These are phyloP conservation scores for Tilletia indica DNA, from an alignment of 1,284 basidiomycete genomes.

Conservation along the genomic window DNA sequence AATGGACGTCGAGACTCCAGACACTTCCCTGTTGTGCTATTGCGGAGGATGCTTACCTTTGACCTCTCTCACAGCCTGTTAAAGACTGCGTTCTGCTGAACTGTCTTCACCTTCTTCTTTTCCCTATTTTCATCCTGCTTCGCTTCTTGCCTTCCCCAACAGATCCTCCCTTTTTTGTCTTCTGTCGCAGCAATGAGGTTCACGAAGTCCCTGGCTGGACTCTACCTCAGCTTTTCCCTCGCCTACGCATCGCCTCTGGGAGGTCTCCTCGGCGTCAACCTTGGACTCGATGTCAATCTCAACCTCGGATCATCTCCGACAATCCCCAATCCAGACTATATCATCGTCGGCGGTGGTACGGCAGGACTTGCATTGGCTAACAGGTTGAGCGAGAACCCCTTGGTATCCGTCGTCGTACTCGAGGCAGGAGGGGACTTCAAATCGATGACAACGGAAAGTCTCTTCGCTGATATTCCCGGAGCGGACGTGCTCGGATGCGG, in stretches of 20 bases:
- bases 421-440: conserved; percentile 42
- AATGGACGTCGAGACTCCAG: too few relatives aligned
- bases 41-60: too few relatives aligned
- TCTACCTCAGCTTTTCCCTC: too few relatives aligned
- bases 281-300: neutral
- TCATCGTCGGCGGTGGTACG: conserved; percentile 43
- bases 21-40: too few relatives aligned
- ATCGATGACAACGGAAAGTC: conserved; percentile 27
- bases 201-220: too few relatives aligned
- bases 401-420: conserved; percentile 39
- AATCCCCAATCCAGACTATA: conserved; percentile 27
- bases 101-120: neutral
- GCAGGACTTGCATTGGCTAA: conserved; percentile 39
- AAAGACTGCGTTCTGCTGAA: too few relatives aligned
- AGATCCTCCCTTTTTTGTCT: neutral
- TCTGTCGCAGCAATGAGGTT: too few relatives aligned
- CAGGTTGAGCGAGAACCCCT: conserved; percentile 38
- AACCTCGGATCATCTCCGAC: neutral
- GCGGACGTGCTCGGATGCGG: conserved; percentile 34
- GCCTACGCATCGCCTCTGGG: neutral
- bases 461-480: conserved; percentile 34
- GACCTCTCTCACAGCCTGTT: too few relatives aligned
- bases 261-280: neutral
- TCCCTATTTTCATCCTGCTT: neutral
- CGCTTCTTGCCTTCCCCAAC: neutral